Evolutionary conservation across 768 basidiomycete genomes (phyloP).

Genomic region (Gelatoporia subvermispora): DNA sequence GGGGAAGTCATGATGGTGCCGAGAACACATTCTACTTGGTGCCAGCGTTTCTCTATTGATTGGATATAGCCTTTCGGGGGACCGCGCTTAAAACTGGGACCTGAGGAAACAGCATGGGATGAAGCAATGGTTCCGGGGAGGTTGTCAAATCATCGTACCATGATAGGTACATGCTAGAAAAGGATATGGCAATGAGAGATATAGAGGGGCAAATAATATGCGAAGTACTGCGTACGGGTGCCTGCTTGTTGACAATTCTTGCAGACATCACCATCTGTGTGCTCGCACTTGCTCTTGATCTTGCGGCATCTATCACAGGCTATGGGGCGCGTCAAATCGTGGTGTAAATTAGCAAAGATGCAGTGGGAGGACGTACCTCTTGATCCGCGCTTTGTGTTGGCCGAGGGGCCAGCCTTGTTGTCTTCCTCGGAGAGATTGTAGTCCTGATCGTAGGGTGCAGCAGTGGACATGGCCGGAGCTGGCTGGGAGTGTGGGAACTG

Average conservation of each 20-base stretch:
- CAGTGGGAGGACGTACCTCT: constrained; percentile 13
- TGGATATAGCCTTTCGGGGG: constrained; percentile 91
- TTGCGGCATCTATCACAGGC: constrained; percentile 88
- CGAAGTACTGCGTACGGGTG: constrained; percentile 11
- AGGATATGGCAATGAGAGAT: constrained; percentile 9
- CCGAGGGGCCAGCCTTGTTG: constrained; percentile 14
- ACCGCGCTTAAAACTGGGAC: constrained; percentile 77
- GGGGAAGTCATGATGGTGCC: constrained; percentile 74
- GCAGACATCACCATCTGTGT: constrained; percentile 62
- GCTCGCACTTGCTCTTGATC: constrained; percentile 85
- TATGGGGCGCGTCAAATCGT: constrained; percentile 19
- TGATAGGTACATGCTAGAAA: constrained; percentile 40
- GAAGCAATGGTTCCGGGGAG: background rate
- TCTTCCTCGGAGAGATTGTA: constrained; percentile 14
- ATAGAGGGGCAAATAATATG: background rate
- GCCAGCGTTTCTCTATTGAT: constrained; percentile 88
- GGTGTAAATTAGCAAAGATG: background rate
- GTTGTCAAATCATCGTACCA: constrained; percentile 43
- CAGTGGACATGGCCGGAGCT: background rate
- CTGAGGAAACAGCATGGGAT: constrained; percentile 29
- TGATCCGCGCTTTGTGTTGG: constrained; percentile 17
- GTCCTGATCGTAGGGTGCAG: constrained; percentile 1
- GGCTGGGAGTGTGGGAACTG: background rate
- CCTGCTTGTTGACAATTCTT: constrained; percentile 48
- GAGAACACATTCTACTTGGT: constrained; percentile 87